phyloP scores from a whole-genome alignment of 2,329 filamentous ascomycete species.

The Arthrobotrys iridis region DNA sequence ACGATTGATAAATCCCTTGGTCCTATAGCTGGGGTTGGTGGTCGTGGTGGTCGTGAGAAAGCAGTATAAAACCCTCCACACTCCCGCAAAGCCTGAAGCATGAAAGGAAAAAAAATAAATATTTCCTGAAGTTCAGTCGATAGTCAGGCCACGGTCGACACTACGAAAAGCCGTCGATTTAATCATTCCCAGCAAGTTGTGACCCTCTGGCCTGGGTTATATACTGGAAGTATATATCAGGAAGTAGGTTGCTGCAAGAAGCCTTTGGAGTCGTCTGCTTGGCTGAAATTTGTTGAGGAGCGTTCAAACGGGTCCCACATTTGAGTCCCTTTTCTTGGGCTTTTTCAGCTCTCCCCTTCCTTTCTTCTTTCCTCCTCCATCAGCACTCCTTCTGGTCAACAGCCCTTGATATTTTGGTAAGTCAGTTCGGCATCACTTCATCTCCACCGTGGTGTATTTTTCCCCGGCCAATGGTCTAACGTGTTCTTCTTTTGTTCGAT shows the following conservation, averaged over 20 bases:
- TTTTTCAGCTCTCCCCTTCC: slow-evolving; percentile 16
- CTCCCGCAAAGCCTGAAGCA: slow-evolving; percentile 22
- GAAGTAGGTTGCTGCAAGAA: slow-evolving; percentile 2
- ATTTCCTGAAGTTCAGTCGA: slow-evolving; percentile 27
- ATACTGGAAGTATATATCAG: no score
- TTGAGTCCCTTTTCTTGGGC: slow-evolving; percentile 32
- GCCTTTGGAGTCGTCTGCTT: slow-evolving; percentile 24
- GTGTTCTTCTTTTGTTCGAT: neutral
- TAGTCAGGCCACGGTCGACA: slow-evolving; percentile 49
- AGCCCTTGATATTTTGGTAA: slow-evolving; percentile 22
- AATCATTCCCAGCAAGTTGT: slow-evolving; percentile 5
- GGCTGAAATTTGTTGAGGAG: slow-evolving; percentile 54
- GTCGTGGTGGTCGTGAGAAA: neutral
- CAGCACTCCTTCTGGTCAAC: neutral
- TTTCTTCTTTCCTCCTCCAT: slow-evolving; percentile 4
- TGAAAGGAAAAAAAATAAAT: slow-evolving; percentile 16
- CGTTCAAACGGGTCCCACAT: slow-evolving; percentile 18
- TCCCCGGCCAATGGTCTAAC: slow-evolving; percentile 41
- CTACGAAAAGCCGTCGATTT: neutral
- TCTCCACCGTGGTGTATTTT: neutral
- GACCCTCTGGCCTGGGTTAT: neutral
- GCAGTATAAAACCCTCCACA: slow-evolving; percentile 40
- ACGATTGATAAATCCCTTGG: slow-evolving; percentile 32
- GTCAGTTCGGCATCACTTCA: neutral
- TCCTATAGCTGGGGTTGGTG: neutral